Conservation (phyloP, 208 protist species). For the Phytomonas francai region DNA sequence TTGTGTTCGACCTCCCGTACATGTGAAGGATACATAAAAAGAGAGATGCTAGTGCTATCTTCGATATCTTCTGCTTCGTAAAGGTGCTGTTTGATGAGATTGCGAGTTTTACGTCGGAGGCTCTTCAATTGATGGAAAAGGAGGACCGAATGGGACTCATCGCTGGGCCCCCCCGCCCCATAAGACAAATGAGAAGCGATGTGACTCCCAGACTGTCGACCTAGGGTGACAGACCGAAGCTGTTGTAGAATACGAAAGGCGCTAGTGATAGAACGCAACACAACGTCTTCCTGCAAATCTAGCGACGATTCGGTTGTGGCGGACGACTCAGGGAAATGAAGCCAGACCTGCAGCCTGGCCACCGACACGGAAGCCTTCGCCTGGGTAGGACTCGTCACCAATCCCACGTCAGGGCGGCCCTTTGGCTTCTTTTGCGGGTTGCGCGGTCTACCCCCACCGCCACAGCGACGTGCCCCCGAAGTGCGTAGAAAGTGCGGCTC, state of each 20-base stretch:
- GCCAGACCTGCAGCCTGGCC: neutral
- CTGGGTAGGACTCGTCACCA: neutral
- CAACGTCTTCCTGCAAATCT: neutral
- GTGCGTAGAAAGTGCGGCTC: neutral
- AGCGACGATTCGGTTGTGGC: neutral
- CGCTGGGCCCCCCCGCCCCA: neutral
- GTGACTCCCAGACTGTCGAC: neutral
- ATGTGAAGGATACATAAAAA: slow-evolving; percentile 20
- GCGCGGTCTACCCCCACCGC: neutral
- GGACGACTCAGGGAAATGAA: neutral
- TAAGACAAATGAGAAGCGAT: neutral
- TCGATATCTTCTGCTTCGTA: slow-evolving; percentile 82
- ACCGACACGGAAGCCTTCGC: neutral
- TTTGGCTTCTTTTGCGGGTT: neutral
- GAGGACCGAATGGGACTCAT: neutral
- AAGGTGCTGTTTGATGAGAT: slow-evolving; percentile 70
- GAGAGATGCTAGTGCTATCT: slow-evolving; percentile 25
- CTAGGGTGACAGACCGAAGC: neutral
- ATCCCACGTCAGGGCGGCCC: neutral
- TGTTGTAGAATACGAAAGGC: neutral
- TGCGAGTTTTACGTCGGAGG: slow-evolving; percentile 43
- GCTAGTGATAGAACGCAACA: neutral
- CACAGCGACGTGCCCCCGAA: neutral
- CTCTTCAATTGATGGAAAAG: slow-evolving; percentile 57
- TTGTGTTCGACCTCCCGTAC: slow-evolving; percentile 42